Evolutionary conservation across 208 protist genomes (phyloP), one percentile per base, ranked within the genome.

Genomic region (Endotrypanum monterogeii): DNA sequence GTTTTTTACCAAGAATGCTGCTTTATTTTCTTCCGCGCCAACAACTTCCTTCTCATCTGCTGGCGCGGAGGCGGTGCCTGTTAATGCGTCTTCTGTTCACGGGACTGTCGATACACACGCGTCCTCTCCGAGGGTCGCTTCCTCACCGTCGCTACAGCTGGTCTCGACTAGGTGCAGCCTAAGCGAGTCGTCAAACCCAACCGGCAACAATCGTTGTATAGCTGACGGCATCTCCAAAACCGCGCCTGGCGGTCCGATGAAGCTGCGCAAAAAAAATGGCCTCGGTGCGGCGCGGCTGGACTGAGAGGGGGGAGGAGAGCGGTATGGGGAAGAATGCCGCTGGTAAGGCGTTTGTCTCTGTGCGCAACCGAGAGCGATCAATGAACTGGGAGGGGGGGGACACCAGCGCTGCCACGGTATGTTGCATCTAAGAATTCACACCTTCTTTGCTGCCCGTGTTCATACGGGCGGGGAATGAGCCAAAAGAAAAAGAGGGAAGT

Each of bases 261-360:
- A 91, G 77, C 73, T 90, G 39, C 68, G 76, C 14, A 86, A 80
- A 68, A 90, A 89, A 72, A 82, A 76, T 52, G 83, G 89, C 12
- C 70, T 94, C 51, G 89, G 89, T 7, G 89, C 89, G 2, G 76
- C 86, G 51, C 70, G 81, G 4, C 55, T 93, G 30, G 78, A 79
- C 30, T 83, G 44, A 55, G 41, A 18, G 50, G 28, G 46, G 32
- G 56, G 30, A 41, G 32, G 6, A 16, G 7, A 18, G 28, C 11
- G 44, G 44, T 25, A 5, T 35, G 14, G 14, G 44, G 16, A 1
- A 37, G n/a, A 16, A 4, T 2, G 44, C 63, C 23, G n/a, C 5
- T 12, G n/a, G 48, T 23, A 23, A 39, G 16, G 30, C 46, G 30
- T 0, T 25, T 6, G 28, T 1, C 30, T 23, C 30, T 30, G 30